These are phyloP conservation scores for Crithidia sp. DNA, from an alignment of 208 protist genomes.

Conservation along the genomic window DNA sequence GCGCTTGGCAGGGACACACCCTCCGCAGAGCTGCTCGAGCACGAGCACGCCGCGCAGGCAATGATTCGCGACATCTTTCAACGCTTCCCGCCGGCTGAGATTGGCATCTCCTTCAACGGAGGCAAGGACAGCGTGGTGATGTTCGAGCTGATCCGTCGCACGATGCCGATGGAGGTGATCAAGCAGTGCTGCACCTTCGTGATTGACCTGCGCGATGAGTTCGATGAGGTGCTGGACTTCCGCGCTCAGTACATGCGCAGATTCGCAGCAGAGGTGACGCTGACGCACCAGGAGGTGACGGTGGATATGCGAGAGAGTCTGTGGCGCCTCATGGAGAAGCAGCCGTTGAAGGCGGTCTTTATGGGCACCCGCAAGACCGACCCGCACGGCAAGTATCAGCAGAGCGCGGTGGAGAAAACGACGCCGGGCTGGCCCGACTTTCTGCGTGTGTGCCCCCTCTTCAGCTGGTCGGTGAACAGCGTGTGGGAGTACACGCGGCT, in stretches of 20 bases:
- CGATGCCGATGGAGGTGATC: constrained; percentile 47
- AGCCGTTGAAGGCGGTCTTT: constrained; percentile 70
- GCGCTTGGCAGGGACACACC: background rate
- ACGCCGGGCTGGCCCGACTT: constrained; percentile 89
- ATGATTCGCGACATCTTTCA: constrained; percentile 52
- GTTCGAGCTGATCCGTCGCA: constrained; percentile 68
- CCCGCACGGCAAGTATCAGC: constrained; percentile 68
- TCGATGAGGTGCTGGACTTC: constrained; percentile 77
- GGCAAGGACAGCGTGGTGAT: constrained; percentile 92
- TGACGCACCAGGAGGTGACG: constrained; percentile 34
- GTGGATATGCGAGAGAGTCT: constrained; percentile 63
- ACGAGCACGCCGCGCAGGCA: constrained; percentile 15
- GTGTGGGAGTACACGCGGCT: constrained; percentile 82
- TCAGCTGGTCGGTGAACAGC: constrained; percentile 79
- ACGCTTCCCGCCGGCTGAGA: constrained; percentile 43
- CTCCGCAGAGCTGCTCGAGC: constrained; percentile 10
- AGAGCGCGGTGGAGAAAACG: constrained; percentile 56
- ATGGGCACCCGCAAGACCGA: constrained; percentile 89
- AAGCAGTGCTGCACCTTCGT: constrained; percentile 59
- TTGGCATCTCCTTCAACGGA: constrained; percentile 91
- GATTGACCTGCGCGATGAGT: constrained; percentile 66
- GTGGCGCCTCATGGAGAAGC: constrained; percentile 46
- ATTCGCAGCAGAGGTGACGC: constrained; percentile 33
- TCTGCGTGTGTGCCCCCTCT: constrained; percentile 82
- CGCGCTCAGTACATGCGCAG: constrained; percentile 51